A percentile compares a stretch with the other conserved stretches of the same genome.
Evolutionary conservation across 1,139 yeast species (phyloP).

Genomic region (Wickerhamomyces sp.): DNA sequence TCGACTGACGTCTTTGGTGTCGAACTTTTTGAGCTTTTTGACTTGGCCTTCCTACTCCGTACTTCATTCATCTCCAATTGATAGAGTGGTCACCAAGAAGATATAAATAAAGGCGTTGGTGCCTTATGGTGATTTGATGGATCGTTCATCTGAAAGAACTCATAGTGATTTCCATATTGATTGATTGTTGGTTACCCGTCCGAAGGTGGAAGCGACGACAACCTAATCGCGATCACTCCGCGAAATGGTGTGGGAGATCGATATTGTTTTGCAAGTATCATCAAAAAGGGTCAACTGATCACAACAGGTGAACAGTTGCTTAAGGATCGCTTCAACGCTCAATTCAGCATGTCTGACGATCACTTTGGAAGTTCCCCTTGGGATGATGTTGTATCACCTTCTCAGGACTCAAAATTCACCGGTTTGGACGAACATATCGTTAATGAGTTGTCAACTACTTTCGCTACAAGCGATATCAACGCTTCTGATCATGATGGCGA

Average conservation of each 20-base stretch:
- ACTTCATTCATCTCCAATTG: constrained; percentile 9
- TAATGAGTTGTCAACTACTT: constrained; percentile 19
- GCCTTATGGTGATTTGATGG: no score
- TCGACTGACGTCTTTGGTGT: background rate
- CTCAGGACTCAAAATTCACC: background rate
- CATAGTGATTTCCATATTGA: no score
- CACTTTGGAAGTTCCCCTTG: constrained; percentile 21
- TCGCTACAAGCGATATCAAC: constrained; percentile 10
- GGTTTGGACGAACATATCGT: constrained; percentile 16
- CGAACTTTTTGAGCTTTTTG: background rate
- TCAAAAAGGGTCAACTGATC: no score
- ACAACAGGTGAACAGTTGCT: no score
- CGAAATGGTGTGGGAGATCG: no score
- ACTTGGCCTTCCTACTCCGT: constrained; percentile 8
- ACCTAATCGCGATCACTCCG: no score
- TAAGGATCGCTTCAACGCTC: background rate
- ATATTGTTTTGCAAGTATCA: no score
- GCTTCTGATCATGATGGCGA: constrained; percentile 17
- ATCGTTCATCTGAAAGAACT: no score
- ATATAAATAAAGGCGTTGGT: no score
- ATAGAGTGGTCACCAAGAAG: background rate
- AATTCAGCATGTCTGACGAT: constrained; percentile 17
- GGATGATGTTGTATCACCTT: constrained; percentile 17
- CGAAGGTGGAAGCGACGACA: no score
- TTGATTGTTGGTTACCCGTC: no score